These are phyloP conservation scores for Lachnellula cervina DNA, from an alignment of 2,329 filamentous ascomycete genomes.

Conservation along the genomic window DNA sequence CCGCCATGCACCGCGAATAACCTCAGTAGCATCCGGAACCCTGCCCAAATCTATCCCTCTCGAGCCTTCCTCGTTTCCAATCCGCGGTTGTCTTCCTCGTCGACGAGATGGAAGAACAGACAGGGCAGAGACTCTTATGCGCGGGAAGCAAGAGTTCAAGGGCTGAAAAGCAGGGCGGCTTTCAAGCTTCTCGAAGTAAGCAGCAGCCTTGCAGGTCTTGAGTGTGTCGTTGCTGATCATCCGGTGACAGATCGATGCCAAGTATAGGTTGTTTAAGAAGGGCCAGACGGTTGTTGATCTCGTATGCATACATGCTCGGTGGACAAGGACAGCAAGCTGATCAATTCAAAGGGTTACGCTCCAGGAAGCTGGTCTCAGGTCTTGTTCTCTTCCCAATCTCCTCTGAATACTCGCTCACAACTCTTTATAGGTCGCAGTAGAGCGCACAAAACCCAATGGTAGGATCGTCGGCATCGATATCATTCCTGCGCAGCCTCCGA, in stretches of 20 bases:
- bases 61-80: constrained; percentile 1
- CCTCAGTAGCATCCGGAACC: neutral
- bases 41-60: neutral
- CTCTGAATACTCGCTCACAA: neutral
- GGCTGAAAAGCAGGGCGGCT: constrained; percentile 83
- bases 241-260: constrained; percentile 65
- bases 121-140: constrained; percentile 70
- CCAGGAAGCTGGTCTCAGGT: constrained; percentile 69
- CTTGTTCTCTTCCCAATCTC: constrained; percentile 17
- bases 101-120: constrained; percentile 75
- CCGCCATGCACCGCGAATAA: neutral
- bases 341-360: constrained; percentile 60
- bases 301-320: constrained; percentile 41
- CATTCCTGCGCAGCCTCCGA: constrained; percentile 85
- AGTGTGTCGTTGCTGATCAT: neutral
- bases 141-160: constrained; percentile 69
- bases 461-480: constrained; percentile 89
- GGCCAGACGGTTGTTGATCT: constrained; percentile 89
- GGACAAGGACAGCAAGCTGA: constrained; percentile 4
- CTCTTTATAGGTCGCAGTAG: constrained; percentile 65
- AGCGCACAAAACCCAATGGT: constrained; percentile 69
- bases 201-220: neutral
- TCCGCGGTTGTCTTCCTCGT: constrained; percentile 45
- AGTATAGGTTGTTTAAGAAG: constrained; percentile 70
- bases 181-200: constrained; percentile 84